Base-by-base conservation (phyloP, 1,139 yeast species). In the Lodderomyces margitis region DNA sequence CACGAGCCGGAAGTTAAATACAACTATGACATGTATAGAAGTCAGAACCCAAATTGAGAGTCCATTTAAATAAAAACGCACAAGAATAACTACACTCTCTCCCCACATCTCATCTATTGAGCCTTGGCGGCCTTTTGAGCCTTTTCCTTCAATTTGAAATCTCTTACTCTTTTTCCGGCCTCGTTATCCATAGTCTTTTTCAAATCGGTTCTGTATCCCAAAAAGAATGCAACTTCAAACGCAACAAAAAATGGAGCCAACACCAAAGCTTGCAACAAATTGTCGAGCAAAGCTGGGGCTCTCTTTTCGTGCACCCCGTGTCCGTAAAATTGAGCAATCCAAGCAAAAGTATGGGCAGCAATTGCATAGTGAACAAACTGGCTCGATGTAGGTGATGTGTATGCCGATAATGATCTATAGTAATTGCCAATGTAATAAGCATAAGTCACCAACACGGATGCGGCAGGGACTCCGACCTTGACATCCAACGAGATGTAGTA, bases 291-390 rank as follows among this genome's bases (percentile, higher is more conserved):
- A 0, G 98, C 97, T 0, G 98, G 98, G 1, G 91, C 87, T 39
- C 91, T 72, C 47, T 74, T 74, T 58, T 92, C 98, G 54, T 80
- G 87, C 14, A 78, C 74, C 2, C 86, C 92, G 57, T 92, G 98
- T 4, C 97, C 97, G 45, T 84, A 71, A 61, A 92, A 89, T 57
- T 92, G 98, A n/a, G 81, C 81, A 16, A 81, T 55, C 98, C 98
- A 92, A 11, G 86, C 68, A 2, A 62, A 37, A 0, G 74, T 58
- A 58, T 84, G 86, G 21, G 76, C 51, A 0, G 46, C 53, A 23
- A 65, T 46, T 3, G 78, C 71, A 36, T 50, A 55, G 36, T 53
- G 55, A 42, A 57, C 51, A 41, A 66, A 71, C 23, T 45, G 53
- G 10, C 43, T 38, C 23, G 46, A 38, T 16, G 56, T 31, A 2